Evolutionary conservation across 352 stramenopile genomes (phyloP), one percentile per base, ranked within the genome.

Genomic region (Globisporangium recalcitrans): DNA sequence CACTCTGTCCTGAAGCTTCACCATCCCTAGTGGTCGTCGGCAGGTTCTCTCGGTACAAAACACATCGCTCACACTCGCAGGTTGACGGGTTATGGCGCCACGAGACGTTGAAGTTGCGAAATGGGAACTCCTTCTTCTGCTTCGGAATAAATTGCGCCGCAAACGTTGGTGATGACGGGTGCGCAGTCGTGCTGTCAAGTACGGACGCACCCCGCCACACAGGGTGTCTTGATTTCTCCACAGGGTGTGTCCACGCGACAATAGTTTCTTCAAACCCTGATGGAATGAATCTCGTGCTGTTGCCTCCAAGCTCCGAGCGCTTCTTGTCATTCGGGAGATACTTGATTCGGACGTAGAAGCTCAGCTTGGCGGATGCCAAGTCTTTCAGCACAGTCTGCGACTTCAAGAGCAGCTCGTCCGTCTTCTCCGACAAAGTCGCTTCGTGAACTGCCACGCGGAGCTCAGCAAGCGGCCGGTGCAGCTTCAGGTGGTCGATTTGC

Each of bases 241-340:
- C 80, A 3, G 81, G 64, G 44, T 87, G 76, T 16, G 85, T 95
- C 68, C 79, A 89, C 9, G 83, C 83, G n/a, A 95, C 65, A 55
- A 81, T 78, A 24, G 74, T 74, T 58, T 92, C 78, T 3, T 79
- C 72, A 57, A 81, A 91, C 1, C 67, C 74, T 3, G 82, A 95
- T 29, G 80, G 76, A 10, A 87, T 80, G 24, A 93, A 82, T 6
- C 84, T 72, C 29, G 82, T 80, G 38, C 86, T 77, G 10, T 14
- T 48, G 42, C 75, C 70, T 5, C 71, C 49, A 26, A 59, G 40
- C 31, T 82, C 72, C 0, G 64, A 77, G 21, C 73, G 63, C 40
- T 79, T 89, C 52, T 64, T 68, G 68, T 95, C 85, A 57, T 95
- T 95, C 11, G 85, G 85, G 5, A 83, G 69, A 62, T 90, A 95